Evolutionary conservation across 2,329 filamentous ascomycete species (phyloP).

Genomic region (Alternaria arborescens): DNA sequence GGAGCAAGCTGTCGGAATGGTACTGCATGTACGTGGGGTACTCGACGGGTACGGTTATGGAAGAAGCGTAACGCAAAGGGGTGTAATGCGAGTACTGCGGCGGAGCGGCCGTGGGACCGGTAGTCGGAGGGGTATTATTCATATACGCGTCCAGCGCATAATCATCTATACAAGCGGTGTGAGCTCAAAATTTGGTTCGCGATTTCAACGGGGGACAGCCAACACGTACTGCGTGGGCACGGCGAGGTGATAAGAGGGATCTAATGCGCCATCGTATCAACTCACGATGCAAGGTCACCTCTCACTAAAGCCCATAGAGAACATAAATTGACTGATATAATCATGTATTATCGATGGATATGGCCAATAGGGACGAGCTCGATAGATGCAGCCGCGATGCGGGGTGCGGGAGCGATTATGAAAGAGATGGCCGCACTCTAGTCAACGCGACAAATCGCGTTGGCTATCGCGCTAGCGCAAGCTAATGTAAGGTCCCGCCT

Average conservation of each 20-base stretch:
- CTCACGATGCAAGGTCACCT: not conserved
- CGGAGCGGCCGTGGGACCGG: not conserved
- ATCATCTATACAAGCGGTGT: not conserved
- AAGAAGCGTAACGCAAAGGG: not conserved
- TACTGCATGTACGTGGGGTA: not conserved
- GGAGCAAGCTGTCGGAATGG: not conserved
- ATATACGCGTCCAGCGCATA: not conserved
- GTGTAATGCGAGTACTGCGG: constrained; percentile 3
- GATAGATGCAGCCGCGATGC: not conserved
- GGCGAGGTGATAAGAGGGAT: not conserved
- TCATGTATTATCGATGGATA: not conserved
- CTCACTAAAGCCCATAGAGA: not conserved
- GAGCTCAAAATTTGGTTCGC: not conserved
- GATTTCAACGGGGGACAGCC: not conserved
- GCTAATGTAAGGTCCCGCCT: not conserved
- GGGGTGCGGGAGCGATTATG: constrained; percentile 4
- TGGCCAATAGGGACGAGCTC: not conserved
- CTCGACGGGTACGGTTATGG: not conserved
- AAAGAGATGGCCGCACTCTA: not conserved
- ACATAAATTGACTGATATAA: not conserved
- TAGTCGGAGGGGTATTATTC: not conserved
- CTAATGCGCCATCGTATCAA: not conserved
- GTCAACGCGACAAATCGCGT: constrained; percentile 1
- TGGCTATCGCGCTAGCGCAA: not conserved
- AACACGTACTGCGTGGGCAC: not conserved